A percentile compares a stretch with the other conserved stretches of the same genome.
phyloP scores from a whole-genome alignment of 2,329 filamentous ascomycete genomes.

The Colletotrichum sp. region DNA sequence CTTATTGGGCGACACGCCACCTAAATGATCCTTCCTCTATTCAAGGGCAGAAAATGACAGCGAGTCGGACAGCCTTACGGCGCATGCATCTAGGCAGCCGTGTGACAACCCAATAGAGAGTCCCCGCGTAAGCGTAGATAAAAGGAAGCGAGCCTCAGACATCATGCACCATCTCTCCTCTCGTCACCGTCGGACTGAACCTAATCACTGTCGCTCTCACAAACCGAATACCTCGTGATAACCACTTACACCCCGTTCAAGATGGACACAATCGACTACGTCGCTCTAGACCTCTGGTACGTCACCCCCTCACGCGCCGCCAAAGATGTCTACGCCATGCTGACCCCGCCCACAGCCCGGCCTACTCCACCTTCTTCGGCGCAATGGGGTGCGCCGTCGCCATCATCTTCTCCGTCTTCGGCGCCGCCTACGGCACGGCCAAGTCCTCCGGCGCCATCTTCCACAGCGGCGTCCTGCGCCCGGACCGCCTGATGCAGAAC shows the following conservation, averaged over 20 bases:
- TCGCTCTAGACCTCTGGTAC: constrained; percentile 42
- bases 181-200: neutral
- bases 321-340: neutral
- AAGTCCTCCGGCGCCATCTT: constrained; percentile 49
- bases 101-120: neutral
- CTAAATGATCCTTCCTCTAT: neutral
- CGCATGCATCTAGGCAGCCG: neutral
- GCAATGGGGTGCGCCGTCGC: constrained; percentile 45
- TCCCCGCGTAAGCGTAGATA: neutral
- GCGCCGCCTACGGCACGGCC: constrained; percentile 49
- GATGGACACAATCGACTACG: constrained; percentile 31
- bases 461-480: constrained; percentile 46
- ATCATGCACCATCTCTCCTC: neutral
- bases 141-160: neutral
- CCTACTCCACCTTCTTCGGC: constrained; percentile 50
- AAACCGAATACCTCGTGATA: neutral
- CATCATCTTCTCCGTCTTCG: constrained; percentile 58
- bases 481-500: constrained; percentile 49
- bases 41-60: neutral
- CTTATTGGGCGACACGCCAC: neutral
- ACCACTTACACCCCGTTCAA: neutral
- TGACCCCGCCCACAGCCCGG: constrained; percentile 35
- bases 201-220: neutral
- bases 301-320: constrained; percentile 1
- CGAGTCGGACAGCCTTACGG: neutral